A percentile compares a stretch with the other conserved stretches of the same genome.
These are phyloP conservation scores for Dothiorella sarmentorum DNA, from an alignment of 2,329 filamentous ascomycete species.

Conservation along the genomic window DNA sequence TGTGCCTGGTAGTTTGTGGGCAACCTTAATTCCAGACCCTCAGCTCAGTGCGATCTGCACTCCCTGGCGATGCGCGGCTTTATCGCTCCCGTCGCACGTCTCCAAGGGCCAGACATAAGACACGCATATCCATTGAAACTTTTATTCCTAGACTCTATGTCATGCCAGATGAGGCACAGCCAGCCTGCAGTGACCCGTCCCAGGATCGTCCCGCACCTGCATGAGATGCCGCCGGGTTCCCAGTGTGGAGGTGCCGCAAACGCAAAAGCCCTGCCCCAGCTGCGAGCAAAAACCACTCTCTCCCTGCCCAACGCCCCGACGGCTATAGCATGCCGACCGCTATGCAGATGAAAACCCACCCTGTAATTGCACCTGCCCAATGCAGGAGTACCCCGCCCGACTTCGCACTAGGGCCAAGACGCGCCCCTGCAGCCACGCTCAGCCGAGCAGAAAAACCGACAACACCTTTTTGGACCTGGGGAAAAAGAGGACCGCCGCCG, in stretches of 20 bases:
- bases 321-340: conserved; percentile 11
- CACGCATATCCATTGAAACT: conserved; percentile 10
- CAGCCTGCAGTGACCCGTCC: conserved; percentile 13
- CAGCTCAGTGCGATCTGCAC: no score
- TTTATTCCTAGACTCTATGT: conserved; percentile 15
- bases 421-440: conserved; percentile 8
- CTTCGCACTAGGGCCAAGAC: conserved; percentile 9
- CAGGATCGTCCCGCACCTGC: conserved; percentile 18
- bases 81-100: not conserved
- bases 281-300: not conserved
- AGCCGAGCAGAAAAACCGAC: not conserved
- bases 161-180: conserved; percentile 15
- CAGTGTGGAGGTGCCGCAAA: conserved; percentile 9
- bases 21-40: no score
- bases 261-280: not conserved
- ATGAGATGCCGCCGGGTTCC: conserved; percentile 5
- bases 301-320: conserved; percentile 10
- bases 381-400: conserved; percentile 6
- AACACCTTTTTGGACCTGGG: not conserved
- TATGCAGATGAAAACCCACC: conserved; percentile 13
- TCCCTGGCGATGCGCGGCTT: not conserved
- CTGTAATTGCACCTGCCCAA: conserved; percentile 17
- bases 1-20: no score
- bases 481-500: not conserved
- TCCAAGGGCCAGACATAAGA: not conserved